A percentile compares a stretch with the other conserved stretches of the same genome.
Evolutionary conservation across 164 flowering plant species (phyloP).

Genomic region (Vitis riparia): DNA sequence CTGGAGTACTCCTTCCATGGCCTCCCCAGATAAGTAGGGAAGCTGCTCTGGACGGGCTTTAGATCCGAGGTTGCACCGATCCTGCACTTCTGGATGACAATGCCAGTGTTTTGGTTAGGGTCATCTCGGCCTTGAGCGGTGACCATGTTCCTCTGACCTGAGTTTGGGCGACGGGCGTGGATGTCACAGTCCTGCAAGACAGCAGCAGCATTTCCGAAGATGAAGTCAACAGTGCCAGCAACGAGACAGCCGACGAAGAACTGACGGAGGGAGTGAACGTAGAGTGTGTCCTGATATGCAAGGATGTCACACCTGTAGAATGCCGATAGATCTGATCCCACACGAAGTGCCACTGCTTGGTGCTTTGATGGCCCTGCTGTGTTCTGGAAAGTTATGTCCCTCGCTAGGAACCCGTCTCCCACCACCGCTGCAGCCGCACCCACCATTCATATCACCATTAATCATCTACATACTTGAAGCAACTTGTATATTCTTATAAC

Average conservation of each 20-base stretch:
- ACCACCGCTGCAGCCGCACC: no score
- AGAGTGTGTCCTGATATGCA: constrained; percentile 8
- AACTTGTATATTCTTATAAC: no score
- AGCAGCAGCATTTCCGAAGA: constrained; percentile 4
- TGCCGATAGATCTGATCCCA: not conserved
- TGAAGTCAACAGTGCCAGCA: constrained; percentile 9
- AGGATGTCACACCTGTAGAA: constrained; percentile 2
- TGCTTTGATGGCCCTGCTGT: constrained; percentile 6
- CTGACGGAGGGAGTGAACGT: not conserved
- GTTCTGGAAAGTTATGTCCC: constrained; percentile 4
- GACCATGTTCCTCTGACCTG: constrained; percentile 68
- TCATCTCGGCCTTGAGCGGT: constrained; percentile 87
- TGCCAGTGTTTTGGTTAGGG: constrained; percentile 64
- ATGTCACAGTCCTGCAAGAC: constrained; percentile 6
- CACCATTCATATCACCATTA: no score
- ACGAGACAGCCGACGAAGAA: constrained; percentile 4
- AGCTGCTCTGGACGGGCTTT: constrained; percentile 27
- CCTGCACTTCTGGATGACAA: constrained; percentile 76
- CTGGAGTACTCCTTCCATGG: constrained; percentile 85
- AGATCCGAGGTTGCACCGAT: constrained; percentile 63
- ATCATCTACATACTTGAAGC: no score
- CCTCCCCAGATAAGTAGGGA: constrained; percentile 69
- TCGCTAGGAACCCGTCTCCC: constrained; percentile 11
- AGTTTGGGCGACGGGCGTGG: constrained; percentile 18
- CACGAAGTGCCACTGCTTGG: constrained; percentile 8